These are phyloP conservation scores for Sporothrix brasiliensis DNA, from an alignment of 2,329 filamentous ascomycete species.

Conservation along the genomic window DNA sequence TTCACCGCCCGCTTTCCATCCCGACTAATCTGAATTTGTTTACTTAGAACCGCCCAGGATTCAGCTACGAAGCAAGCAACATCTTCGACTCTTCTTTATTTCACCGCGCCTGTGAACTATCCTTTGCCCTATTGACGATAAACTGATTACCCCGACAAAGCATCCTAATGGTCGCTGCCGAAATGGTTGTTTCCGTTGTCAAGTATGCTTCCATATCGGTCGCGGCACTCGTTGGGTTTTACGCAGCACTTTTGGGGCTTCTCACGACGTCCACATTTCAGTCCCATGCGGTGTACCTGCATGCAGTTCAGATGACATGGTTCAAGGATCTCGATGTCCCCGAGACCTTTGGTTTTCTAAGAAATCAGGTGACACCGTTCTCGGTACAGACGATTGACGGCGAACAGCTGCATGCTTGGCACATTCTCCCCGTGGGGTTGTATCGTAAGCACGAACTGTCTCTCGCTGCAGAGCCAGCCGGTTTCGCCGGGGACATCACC, in stretches of 20 bases:
- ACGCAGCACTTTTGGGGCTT: conserved; percentile 23
- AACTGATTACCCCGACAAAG: neutral
- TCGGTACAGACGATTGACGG: conserved; percentile 66
- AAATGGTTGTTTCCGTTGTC: conserved; percentile 20
- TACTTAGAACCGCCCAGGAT: neutral
- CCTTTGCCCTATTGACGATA: neutral
- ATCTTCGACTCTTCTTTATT: neutral
- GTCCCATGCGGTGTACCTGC: conserved; percentile 58
- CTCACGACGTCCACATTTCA: conserved; percentile 21
- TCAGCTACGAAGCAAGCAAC: neutral
- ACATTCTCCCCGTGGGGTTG: conserved; percentile 69
- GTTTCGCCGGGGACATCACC: conserved; percentile 43
- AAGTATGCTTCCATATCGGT: conserved; percentile 18
- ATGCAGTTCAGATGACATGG: conserved; percentile 58
- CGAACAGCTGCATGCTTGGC: conserved; percentile 72
- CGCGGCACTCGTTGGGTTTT: conserved; percentile 17
- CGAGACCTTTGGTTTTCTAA: conserved; percentile 71
- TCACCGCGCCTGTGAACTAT: neutral
- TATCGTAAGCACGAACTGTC: conserved; percentile 62
- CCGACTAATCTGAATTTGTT: neutral
- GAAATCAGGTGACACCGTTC: conserved; percentile 74
- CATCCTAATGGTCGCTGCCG: neutral
- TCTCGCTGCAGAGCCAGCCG: conserved; percentile 47
- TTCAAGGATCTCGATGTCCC: conserved; percentile 64
- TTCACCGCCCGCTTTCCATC: neutral